Evolutionary conservation across 2,329 filamentous ascomycete genomes (phyloP).

Genomic region (Talaromyces rugulosus): DNA sequence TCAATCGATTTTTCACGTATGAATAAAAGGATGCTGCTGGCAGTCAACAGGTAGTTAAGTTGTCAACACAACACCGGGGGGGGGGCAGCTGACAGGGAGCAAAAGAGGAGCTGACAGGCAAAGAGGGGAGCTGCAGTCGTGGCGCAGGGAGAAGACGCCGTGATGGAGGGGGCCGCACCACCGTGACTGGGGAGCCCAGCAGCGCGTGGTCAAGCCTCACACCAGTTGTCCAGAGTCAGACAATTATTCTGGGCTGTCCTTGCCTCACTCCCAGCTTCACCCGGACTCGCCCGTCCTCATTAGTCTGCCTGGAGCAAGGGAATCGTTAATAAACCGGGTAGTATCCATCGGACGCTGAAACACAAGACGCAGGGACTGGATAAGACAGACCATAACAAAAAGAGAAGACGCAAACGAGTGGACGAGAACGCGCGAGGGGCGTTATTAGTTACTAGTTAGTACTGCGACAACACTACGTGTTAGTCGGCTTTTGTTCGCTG

Average conservation of each 20-base stretch:
- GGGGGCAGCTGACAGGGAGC: not conserved
- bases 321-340: not conserved
- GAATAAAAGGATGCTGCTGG: not conserved
- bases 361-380: not conserved
- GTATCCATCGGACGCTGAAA: not conserved
- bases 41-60: no score
- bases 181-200: not conserved
- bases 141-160: not conserved
- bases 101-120: not conserved
- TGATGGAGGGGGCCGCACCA: constrained; percentile 4
- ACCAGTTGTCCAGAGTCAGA: not conserved
- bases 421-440: no score
- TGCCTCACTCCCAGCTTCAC: not conserved
- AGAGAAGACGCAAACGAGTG: no score
- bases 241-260: not conserved
- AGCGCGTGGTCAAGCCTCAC: not conserved
- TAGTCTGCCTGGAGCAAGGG: not conserved
- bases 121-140: not conserved
- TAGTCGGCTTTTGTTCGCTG: no score
- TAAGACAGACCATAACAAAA: not conserved
- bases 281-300: not conserved
- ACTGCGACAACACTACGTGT: no score
- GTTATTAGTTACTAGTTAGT: no score
- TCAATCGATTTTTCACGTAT: not conserved
- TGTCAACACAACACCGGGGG: not conserved